Evolutionary conservation across 2,329 filamentous ascomycete genomes (phyloP).

Genomic region (Pestalotiopsis sp.): DNA sequence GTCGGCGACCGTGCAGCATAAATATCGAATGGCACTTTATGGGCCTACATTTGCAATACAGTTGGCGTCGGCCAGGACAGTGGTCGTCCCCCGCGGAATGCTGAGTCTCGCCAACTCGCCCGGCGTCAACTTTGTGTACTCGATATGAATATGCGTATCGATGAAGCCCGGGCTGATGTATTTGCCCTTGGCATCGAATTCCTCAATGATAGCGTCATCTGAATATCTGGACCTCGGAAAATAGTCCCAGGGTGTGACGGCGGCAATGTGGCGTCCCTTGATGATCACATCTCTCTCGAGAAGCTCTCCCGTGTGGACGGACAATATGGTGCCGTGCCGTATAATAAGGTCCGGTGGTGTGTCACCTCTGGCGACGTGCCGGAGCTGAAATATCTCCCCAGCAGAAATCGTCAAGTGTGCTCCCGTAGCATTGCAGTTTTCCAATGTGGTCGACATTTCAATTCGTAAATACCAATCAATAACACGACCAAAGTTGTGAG

Average conservation of each 20-base stretch:
- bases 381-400: slow-evolving; percentile 22
- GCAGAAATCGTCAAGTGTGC: slow-evolving; percentile 22
- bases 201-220: slow-evolving; percentile 6
- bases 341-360: slow-evolving; percentile 22
- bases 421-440: slow-evolving; percentile 17
- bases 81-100: slow-evolving; percentile 24
- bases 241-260: slow-evolving; percentile 24
- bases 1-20: neutral
- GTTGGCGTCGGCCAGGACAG: slow-evolving; percentile 25
- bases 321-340: slow-evolving; percentile 19
- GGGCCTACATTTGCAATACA: slow-evolving; percentile 24
- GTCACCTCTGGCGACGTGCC: slow-evolving; percentile 15
- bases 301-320: slow-evolving; percentile 23
- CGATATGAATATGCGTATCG: slow-evolving; percentile 26
- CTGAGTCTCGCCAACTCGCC: slow-evolving; percentile 21
- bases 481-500: neutral
- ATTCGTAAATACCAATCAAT: neutral
- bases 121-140: slow-evolving; percentile 24
- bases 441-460: neutral
- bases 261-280: slow-evolving; percentile 23
- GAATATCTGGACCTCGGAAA: slow-evolving; percentile 15
- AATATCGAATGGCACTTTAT: neutral
- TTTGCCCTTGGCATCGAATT: slow-evolving; percentile 21
- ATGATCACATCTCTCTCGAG: slow-evolving; percentile 23
- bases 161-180: slow-evolving; percentile 25